Evolutionary conservation across 371 early-diverging fungal genomes (phyloP), one percentile per base, ranked within the genome.

Genomic region (Coemansia sp.): DNA sequence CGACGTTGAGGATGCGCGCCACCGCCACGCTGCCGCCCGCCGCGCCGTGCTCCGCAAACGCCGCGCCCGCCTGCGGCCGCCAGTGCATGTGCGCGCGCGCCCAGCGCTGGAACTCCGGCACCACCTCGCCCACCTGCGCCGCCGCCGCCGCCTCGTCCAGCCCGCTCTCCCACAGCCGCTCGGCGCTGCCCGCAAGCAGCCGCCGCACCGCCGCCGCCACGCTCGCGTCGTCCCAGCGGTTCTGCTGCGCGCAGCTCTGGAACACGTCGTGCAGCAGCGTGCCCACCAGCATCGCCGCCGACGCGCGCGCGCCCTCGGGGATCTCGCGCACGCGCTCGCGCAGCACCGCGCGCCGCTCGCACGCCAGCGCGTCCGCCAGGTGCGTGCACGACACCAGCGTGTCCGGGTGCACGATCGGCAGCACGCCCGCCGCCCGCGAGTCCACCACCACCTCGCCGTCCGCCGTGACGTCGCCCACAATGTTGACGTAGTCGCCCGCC

Each of bases 331-430:
- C 72, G 20, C 89, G 82, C 48, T 84, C 81, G 43, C 90, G 84
- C 1, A 96, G 75, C 7, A 93, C 85, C 0, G 93, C 85, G 48
- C 86, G 85, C 1, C 96, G 86, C 20, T 86, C 56, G 65, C 96
- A 96, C 0, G 76, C 53, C 55, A 87, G 88, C 32, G 87, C 86
- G 30, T 90, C 90, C 0, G 96, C 80, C 1, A 92, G 81, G 1
- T 83, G 78, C 1, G 96, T 92, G 20, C 88, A 83, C 0, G 93
- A 83, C 13, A 96, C 80, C 10, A 96, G 78, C 2, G 67, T 70
- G 59, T 96, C 96, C 0, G 96, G 96, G 52, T 91, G 86, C 11
- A 90, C 72, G 31, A 95, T 82, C 10, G 91, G 68, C 38, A 83
- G 79, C 26, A 84, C 77, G 2, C 80, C 65, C 13, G 32, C 47